These are phyloP conservation scores for Sugiyamaella xylanicola DNA, from an alignment of 1,139 yeast species.

Conservation along the genomic window DNA sequence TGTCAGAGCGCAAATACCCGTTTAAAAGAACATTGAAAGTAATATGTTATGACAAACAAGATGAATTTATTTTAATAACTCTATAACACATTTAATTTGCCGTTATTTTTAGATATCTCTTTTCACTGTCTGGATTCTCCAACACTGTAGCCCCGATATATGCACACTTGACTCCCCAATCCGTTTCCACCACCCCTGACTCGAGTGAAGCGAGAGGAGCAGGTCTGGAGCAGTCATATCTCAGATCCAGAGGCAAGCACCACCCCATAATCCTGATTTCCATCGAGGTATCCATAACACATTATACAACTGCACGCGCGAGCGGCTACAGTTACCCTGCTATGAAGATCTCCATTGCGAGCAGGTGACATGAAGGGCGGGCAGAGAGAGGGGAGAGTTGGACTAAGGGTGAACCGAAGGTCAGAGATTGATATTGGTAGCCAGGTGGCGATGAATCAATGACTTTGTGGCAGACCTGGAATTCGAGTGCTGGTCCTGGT, in stretches of 20 bases:
- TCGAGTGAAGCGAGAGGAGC: no score
- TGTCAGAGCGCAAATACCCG: background rate
- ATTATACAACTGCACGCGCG: background rate
- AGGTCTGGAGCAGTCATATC: no score
- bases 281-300: background rate
- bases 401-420: background rate
- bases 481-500: slow-evolving; percentile 1
- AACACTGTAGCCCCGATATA: no score
- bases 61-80: no score
- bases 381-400: background rate
- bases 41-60: no score
- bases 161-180: no score
- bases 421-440: background rate
- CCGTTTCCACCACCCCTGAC: no score
- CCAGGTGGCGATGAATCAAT: slow-evolving; percentile 7
- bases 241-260: background rate
- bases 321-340: slow-evolving; percentile 1
- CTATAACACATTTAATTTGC: no score
- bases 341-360: background rate
- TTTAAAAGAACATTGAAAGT: background rate
- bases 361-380: background rate
- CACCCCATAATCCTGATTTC: background rate
- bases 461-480: slow-evolving; percentile 17
- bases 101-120: no score
- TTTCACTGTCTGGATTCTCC: no score